Conservation (phyloP, 1,284 basidiomycete genomes). For the Ganoderma lucidum region DNA sequence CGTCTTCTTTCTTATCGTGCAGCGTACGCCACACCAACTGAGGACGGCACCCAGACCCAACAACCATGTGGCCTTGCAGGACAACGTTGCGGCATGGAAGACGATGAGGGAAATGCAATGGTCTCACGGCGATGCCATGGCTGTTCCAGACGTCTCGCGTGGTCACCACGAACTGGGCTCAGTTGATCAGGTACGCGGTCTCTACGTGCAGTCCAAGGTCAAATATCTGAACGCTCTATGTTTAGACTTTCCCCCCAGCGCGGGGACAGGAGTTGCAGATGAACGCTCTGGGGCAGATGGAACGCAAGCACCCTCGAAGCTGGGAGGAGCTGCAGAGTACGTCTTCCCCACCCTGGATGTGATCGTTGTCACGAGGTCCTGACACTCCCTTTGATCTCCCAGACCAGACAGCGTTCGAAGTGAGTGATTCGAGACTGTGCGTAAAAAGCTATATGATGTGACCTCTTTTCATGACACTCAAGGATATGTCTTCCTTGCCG, state of each 20-base stretch:
- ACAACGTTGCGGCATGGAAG: conserved; percentile 38
- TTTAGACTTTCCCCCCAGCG: conserved; percentile 32
- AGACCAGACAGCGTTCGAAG: conserved; percentile 37
- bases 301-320: conserved; percentile 42
- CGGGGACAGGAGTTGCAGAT: conserved; percentile 38
- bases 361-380: neutral
- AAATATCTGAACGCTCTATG: conserved; percentile 17
- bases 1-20: conserved; percentile 17
- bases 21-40: conserved; percentile 15
- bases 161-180: conserved; percentile 32
- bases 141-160: conserved; percentile 30
- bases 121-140: conserved; percentile 37
- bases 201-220: conserved; percentile 5
- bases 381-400: neutral
- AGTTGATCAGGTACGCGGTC: conserved; percentile 34
- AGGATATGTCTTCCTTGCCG: conserved; percentile 40
- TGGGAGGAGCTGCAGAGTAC: conserved; percentile 42
- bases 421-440: conserved; percentile 35
- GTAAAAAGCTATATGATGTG: conserved; percentile 32
- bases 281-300: conserved; percentile 35
- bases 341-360: conserved; percentile 19
- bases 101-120: conserved; percentile 39
- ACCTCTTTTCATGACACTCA: conserved; percentile 30
- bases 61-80: conserved; percentile 36
- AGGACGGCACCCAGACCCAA: conserved; percentile 23